These are phyloP conservation scores for Alopecurus myosuroides DNA, from an alignment of 176 grass and related monocot genomes.

Conservation along the genomic window DNA sequence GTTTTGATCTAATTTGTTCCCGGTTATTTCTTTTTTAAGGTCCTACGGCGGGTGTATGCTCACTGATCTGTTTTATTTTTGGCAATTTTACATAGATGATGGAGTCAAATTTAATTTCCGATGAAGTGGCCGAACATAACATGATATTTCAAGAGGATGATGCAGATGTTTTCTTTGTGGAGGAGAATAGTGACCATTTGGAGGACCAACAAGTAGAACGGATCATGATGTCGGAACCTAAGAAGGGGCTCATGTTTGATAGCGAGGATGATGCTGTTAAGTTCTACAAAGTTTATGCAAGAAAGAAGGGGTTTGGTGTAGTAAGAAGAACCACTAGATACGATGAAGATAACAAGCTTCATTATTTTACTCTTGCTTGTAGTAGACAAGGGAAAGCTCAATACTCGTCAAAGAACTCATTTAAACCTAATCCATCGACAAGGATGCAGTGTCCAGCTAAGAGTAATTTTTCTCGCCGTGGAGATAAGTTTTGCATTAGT, in stretches of 20 bases:
- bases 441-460: not conserved
- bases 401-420: not conserved
- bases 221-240: not conserved
- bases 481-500: not conserved
- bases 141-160: not conserved
- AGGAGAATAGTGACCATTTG: not conserved
- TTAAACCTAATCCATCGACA: not conserved
- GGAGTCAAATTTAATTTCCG: not conserved
- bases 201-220: not conserved
- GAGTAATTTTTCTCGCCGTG: not conserved
- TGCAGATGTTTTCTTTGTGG: not conserved
- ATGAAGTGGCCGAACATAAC: not conserved
- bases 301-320: not conserved
- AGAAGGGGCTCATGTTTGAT: not conserved
- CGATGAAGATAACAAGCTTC: not conserved
- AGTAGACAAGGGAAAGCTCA: slow-evolving; percentile 6
- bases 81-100: not conserved
- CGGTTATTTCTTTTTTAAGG: too few relatives aligned
- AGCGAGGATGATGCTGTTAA: not conserved
- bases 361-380: not conserved
- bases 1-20: too few relatives aligned
- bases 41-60: too few relatives aligned
- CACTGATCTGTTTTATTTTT: too few relatives aligned
- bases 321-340: not conserved
- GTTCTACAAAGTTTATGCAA: not conserved